Evolutionary conservation across 192 early-diverging fungal genomes (phyloP).

Genomic region (Coemansia sp.): DNA sequence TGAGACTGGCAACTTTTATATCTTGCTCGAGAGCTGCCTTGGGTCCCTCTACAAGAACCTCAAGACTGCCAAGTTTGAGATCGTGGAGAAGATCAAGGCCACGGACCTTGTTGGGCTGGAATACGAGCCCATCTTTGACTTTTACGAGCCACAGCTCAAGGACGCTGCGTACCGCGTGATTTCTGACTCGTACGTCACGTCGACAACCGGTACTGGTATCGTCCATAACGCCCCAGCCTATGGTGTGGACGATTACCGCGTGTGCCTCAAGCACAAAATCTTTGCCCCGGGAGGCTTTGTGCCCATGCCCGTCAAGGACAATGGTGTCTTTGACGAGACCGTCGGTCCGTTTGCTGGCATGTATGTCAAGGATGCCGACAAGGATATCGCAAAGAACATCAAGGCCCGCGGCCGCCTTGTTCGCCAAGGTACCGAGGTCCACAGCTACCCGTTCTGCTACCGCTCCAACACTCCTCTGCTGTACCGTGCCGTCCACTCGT

Average conservation of each 20-base stretch:
- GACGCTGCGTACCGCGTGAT: conserved; percentile 82
- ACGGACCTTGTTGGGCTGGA: conserved; percentile 78
- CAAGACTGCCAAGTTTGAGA: conserved; percentile 91
- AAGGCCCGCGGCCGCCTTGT: conserved; percentile 82
- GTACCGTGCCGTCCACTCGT: conserved; percentile 94
- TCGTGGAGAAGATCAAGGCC: conserved; percentile 78
- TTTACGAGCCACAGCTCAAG: conserved; percentile 69
- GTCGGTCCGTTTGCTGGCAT: conserved; percentile 77
- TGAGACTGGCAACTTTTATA: conserved; percentile 77
- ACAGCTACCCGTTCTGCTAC: conserved; percentile 98
- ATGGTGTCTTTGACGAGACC: conserved; percentile 74
- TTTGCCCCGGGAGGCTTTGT: conserved; percentile 79
- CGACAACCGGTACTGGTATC: conserved; percentile 93
- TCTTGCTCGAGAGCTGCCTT: conserved; percentile 84
- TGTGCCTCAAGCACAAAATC: conserved; percentile 77
- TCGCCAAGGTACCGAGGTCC: conserved; percentile 84
- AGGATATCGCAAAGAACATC: conserved; percentile 88
- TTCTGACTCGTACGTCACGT: conserved; percentile 89
- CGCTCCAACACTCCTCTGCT: conserved; percentile 96
- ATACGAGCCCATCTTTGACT: conserved; percentile 90
- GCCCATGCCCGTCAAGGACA: conserved; percentile 88
- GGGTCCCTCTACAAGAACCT: conserved; percentile 88
- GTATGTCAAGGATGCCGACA: conserved; percentile 98
- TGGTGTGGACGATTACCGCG: conserved; percentile 99
- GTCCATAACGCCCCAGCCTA: conserved; percentile 97